Conservation (phyloP, 345 rosid genomes). For the Dimocarpus longan region DNA sequence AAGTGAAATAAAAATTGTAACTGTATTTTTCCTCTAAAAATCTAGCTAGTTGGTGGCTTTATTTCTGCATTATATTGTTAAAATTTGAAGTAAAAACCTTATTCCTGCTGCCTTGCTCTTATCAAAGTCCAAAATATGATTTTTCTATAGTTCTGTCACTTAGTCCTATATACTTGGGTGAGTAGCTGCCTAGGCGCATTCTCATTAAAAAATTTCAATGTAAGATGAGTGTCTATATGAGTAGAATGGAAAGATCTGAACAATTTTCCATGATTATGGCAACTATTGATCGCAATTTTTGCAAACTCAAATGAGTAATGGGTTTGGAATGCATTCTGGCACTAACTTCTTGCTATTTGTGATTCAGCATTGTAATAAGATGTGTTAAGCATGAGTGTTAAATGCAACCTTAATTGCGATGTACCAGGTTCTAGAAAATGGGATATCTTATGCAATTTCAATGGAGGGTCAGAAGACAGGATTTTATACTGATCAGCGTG, state of each 20-base stretch:
- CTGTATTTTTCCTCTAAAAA: neutral
- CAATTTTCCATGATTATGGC: neutral
- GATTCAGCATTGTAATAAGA: neutral
- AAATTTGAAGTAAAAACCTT: neutral
- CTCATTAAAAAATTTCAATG: neutral
- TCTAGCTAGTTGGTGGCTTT: neutral
- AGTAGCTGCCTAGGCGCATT: neutral
- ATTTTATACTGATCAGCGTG: conserved; percentile 93
- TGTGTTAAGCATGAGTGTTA: neutral
- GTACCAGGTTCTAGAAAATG: conserved; percentile 75
- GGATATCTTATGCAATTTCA: conserved; percentile 68
- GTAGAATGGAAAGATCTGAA: neutral
- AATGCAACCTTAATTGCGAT: neutral
- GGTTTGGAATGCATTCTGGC: neutral
- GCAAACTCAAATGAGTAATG: neutral
- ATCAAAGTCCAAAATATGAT: neutral
- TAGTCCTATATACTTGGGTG: neutral
- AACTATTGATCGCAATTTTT: neutral
- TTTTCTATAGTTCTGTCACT: neutral
- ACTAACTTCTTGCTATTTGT: neutral
- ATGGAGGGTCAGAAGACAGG: conserved; percentile 87
- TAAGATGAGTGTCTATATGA: neutral
- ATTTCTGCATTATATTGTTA: neutral
- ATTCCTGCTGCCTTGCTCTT: neutral
- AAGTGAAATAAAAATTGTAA: neutral